Evolutionary conservation across 1,284 basidiomycete genomes (phyloP).

Genomic region (Melanopsichium pennsylvanicum): DNA sequence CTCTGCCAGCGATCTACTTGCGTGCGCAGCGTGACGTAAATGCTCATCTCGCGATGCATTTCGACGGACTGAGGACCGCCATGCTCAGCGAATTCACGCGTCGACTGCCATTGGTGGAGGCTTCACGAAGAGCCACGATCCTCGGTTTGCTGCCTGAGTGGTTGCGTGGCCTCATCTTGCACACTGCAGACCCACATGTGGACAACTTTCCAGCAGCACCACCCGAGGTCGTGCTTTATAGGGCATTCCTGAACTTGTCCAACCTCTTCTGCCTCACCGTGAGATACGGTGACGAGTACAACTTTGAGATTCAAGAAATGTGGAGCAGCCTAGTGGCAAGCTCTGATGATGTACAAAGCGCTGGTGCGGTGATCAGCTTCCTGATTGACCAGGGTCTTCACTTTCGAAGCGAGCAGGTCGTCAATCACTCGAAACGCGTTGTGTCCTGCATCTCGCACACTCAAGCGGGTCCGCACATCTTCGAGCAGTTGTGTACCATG

Average conservation of each 20-base stretch:
- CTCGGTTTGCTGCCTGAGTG: slow-evolving; percentile 56
- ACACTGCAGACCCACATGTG: slow-evolving; percentile 18
- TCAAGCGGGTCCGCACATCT: slow-evolving; percentile 76
- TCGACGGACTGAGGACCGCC: slow-evolving; percentile 75
- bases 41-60: slow-evolving; percentile 80
- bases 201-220: slow-evolving; percentile 27
- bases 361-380: slow-evolving; percentile 81
- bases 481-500: slow-evolving; percentile 82
- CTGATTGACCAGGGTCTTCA: slow-evolving; percentile 86
- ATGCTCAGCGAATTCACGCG: slow-evolving; percentile 79
- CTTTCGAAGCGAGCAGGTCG: slow-evolving; percentile 79
- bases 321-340: slow-evolving; percentile 78
- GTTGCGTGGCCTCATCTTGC: slow-evolving; percentile 48
- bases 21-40: slow-evolving; percentile 81
- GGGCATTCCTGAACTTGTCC: slow-evolving; percentile 71
- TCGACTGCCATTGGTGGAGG: slow-evolving; percentile 74
- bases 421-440: slow-evolving; percentile 80
- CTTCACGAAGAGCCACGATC: slow-evolving; percentile 43
- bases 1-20: slow-evolving; percentile 78
- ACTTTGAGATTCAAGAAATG: slow-evolving; percentile 82
- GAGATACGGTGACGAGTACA: slow-evolving; percentile 77
- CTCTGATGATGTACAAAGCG: slow-evolving; percentile 71
- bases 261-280: slow-evolving; percentile 85
- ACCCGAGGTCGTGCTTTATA: slow-evolving; percentile 38
- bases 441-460: slow-evolving; percentile 85